Conservation (phyloP, 768 basidiomycete species). For the Inosperma sp. region DNA sequence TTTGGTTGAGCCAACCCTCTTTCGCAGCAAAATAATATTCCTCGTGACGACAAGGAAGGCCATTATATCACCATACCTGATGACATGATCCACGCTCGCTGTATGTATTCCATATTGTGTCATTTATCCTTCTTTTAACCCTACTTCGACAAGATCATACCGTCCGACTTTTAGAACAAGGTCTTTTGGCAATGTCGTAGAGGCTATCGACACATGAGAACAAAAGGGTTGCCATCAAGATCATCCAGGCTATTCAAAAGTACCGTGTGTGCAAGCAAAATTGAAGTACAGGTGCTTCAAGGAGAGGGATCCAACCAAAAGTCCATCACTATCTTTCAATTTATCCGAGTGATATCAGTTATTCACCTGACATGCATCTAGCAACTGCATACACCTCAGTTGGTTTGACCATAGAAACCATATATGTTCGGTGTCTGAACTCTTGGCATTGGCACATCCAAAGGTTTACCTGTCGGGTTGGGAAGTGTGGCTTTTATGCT, state of each 20-base stretch:
- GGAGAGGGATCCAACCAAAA: constrained; percentile 78
- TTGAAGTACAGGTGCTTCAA: constrained; percentile 94
- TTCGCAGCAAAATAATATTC: constrained; percentile 55
- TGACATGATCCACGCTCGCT: constrained; percentile 82
- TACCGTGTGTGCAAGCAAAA: constrained; percentile 98
- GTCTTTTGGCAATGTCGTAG: constrained; percentile 98
- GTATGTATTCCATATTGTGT: constrained; percentile 42
- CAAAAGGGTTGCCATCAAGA: constrained; percentile 90
- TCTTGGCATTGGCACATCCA: constrained; percentile 95
- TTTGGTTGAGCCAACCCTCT: constrained; percentile 15
- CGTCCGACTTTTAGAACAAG: constrained; percentile 86
- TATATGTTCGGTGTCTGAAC: constrained; percentile 93
- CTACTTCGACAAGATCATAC: constrained; percentile 68
- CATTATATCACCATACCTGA: constrained; percentile 95
- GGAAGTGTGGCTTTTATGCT: constrained; percentile 90
- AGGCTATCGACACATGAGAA: constrained; percentile 80
- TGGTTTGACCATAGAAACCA: constrained; percentile 98
- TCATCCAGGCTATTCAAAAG: constrained; percentile 96
- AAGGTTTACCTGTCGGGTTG: constrained; percentile 84
- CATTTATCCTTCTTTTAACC: constrained; percentile 15
- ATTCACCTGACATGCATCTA: constrained; percentile 31
- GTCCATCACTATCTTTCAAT: constrained; percentile 53
- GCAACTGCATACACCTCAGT: constrained; percentile 96
- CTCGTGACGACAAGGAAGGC: constrained; percentile 97
- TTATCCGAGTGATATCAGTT: constrained; percentile 12